Percentiles rank a stretch among this genome's conserved stretches.
These are phyloP conservation scores for Penicillium daleae DNA, from an alignment of 495 filamentous ascomycete species.

Conservation along the genomic window DNA sequence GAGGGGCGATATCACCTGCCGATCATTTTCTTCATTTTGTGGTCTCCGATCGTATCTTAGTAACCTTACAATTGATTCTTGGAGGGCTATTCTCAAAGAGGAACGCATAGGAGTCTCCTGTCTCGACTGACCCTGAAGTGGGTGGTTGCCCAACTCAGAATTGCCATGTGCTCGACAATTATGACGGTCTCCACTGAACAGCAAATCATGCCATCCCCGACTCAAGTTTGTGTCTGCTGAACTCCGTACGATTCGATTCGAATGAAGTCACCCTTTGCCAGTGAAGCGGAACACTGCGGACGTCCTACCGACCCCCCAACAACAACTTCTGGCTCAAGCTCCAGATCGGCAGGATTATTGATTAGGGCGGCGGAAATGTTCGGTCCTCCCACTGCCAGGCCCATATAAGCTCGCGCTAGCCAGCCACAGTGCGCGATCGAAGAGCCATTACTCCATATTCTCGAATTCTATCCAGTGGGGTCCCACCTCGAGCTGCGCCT, in stretches of 20 bases:
- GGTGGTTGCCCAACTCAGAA: not conserved
- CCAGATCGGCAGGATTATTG: slow-evolving; percentile 18
- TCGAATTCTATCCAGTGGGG: slow-evolving; percentile 6
- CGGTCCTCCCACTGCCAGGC: slow-evolving; percentile 9
- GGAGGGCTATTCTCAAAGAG: not conserved
- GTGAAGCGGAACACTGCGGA: slow-evolving; percentile 1
- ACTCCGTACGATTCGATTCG: not conserved
- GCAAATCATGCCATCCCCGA: not conserved
- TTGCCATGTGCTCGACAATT: not conserved
- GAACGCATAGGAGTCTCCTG: not conserved
- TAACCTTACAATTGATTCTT: not conserved
- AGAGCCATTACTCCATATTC: slow-evolving; percentile 1
- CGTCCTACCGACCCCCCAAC: not conserved
- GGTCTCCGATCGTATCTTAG: not conserved
- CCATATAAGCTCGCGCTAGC: slow-evolving; percentile 24
- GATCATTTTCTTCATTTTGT: slow-evolving; percentile 1
- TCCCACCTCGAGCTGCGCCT: slow-evolving; percentile 6
- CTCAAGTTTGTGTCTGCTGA: not conserved
- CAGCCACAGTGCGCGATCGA: slow-evolving; percentile 13
- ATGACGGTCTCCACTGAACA: not conserved
- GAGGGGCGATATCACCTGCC: not conserved
- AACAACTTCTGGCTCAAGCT: slow-evolving; percentile 1
- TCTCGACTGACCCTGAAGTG: not conserved
- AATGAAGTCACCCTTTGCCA: not conserved
- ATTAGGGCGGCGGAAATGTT: slow-evolving; percentile 10